phyloP scores from a whole-genome alignment of 306 rosid species.

The Pachyrhizus erosus region DNA sequence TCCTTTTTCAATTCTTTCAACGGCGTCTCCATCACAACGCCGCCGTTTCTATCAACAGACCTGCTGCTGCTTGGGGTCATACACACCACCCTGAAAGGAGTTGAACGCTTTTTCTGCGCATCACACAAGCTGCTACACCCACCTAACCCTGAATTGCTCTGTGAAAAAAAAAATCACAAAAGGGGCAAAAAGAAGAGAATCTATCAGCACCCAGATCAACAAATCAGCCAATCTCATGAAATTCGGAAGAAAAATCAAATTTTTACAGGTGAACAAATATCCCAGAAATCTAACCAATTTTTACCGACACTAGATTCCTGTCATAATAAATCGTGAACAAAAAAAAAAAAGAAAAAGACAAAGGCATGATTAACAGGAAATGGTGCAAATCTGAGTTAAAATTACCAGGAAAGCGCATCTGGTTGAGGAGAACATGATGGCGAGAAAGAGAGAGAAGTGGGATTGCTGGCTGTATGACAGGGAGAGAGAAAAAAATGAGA shows the following conservation, averaged over 20 bases:
- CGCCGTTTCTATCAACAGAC: constrained; percentile 67
- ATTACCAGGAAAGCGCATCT: constrained; percentile 60
- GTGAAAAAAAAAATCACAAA: constrained; percentile 27
- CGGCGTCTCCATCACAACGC: constrained; percentile 65
- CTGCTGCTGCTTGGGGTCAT: constrained; percentile 54
- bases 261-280: not conserved
- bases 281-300: constrained; percentile 24
- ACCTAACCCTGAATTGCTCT: constrained; percentile 67
- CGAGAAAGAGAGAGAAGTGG: constrained; percentile 27
- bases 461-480: not conserved
- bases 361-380: not conserved
- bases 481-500: constrained; percentile 33
- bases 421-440: constrained; percentile 49
- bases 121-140: constrained; percentile 49
- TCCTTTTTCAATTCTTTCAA: constrained; percentile 56
- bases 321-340: not conserved
- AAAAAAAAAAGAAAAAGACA: not conserved
- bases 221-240: constrained; percentile 34
- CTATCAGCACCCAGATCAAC: constrained; percentile 25
- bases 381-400: constrained; percentile 24
- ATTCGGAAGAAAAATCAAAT: constrained; percentile 10
- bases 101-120: constrained; percentile 52
- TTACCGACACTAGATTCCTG: constrained; percentile 9
- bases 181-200: not conserved
- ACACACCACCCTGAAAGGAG: constrained; percentile 65